Base-by-base conservation (phyloP, 2,329 filamentous ascomycete species). In the Monosporascus sp. region DNA sequence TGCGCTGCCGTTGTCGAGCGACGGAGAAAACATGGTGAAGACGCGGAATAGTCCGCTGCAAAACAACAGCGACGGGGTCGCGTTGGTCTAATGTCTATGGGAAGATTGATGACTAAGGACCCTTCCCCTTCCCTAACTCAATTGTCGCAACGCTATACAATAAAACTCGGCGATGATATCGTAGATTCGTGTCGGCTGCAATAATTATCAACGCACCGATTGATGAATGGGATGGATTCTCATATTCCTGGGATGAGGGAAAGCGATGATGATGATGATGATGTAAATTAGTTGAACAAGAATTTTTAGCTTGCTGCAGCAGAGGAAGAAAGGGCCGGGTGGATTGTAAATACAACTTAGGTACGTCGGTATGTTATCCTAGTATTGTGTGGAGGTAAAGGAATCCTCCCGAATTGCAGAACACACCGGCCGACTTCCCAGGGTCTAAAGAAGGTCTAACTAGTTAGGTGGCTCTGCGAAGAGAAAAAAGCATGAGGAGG, bases 11-110 rank as follows among this genome's bases (percentile, higher is more conserved):
- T 78, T 74, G 59, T 74, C 74, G 57, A 72, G 66, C 47, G 79
- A 72, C 47, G 82, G 75, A 51, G 81, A 82, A 70, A 87, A 87
- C 84, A 87, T 86, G 67, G 59, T 63, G 64, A 47, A 53, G 50
- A 57, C 51, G 44, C 35, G 51, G 56, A 54, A 54, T 51, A 35
- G 11, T 14, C 31, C 3, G 18, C 17, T 41, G 38, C 8, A 41
- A 41, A 20, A n/a, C 17, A 41, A 8, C 38, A 20, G 38, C 17
- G 17, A n/a, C 38, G 17, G 6, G 6, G 7, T 41, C 38, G 38
- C 18, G 38, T 20, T 20, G 38, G 38, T n/a, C 38, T 41, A 20
- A 8, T 9, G 17, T 35, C 31, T 35, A 35, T 35, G 31, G 53
- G 37, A 47, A 48, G 50, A 48, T 44, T 58, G 52, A 43, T 45